Evolutionary conservation across 345 rosid genomes (phyloP), one percentile per base, ranked within the genome.

Genomic region (Mallotus nudiflorus): DNA sequence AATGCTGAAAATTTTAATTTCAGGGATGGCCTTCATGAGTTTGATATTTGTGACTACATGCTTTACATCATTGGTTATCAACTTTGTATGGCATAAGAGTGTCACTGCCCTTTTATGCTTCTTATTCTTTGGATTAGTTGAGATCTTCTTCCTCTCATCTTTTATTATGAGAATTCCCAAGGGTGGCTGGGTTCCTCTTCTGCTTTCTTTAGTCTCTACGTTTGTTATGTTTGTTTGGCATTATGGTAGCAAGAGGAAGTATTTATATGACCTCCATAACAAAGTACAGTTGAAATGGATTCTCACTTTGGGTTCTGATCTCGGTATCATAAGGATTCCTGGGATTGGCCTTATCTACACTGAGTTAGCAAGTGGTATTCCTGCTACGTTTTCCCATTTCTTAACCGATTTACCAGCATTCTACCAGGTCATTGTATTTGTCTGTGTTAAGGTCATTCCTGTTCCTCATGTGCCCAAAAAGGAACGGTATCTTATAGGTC

Each of bases 261-360:
- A 89, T 70, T 73, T 87, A 52, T 80, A 85, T 52, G 99, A 90
- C 81, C 82, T 82, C 65, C 97, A 92, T 74, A 89, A 90, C 80
- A 95, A 92, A 78, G 83, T 88, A 49, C 77, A 93, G 29, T 83
- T 89, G 92, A 95, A 92, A 81, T 78, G 84, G 88, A 84, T 95
- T 79, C 85, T 95, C 53, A 78, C 80, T 5, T 82, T 85, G 15
- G 98, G 97, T 68, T 89, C 97, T 45, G 91, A 89, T 77, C 97
- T 95, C 0, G 98, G 98, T 46, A 83, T 92, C 39, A 83, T 95
- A 62, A 86, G 92, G 77, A 86, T 90, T 70, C 99, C 98, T 0
- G 99, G 98, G 54, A 95, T 95, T 39, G 98, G 98, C 62, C 92
- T 95, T 50, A 78, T 95, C 77, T 95, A 85, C 77, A 88, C 99